Conservation (phyloP, 305 asterid genomes). For the Rubia occidens region DNA sequence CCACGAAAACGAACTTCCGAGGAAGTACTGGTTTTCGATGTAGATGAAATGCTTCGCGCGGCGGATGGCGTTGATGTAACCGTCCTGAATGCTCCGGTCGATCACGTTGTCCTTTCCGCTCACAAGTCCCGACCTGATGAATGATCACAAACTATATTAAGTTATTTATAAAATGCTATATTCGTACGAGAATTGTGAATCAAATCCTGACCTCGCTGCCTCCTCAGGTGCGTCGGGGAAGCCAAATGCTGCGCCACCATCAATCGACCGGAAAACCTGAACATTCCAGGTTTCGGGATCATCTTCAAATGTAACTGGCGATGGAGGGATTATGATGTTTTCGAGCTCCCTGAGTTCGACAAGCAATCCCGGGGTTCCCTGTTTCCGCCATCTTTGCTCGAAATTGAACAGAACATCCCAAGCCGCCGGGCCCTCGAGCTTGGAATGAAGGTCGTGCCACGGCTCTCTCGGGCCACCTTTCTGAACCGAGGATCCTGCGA, state of each 20-base stretch:
- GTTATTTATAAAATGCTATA: too few relatives aligned
- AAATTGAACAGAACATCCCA: conserved; percentile 81
- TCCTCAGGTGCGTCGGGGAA: conserved; percentile 78
- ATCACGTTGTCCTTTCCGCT: conserved; percentile 81
- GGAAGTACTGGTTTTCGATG: conserved; percentile 77
- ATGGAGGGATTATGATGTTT: conserved; percentile 52
- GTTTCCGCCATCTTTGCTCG: conserved; percentile 82
- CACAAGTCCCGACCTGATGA: conserved; percentile 47
- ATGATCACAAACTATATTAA: not conserved
- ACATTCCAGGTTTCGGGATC: conserved; percentile 75
- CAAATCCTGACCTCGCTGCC: conserved; percentile 37
- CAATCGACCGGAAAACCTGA: conserved; percentile 69
- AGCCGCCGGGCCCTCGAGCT: conserved; percentile 65
- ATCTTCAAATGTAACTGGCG: conserved; percentile 53
- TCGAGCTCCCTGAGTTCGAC: conserved; percentile 47
- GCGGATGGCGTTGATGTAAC: conserved; percentile 75
- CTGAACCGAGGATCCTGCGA: conserved; percentile 35
- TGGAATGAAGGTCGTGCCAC: conserved; percentile 80
- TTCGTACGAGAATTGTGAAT: too few relatives aligned
- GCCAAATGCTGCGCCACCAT: conserved; percentile 85
- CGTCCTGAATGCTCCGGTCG: conserved; percentile 80
- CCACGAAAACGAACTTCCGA: conserved; percentile 71
- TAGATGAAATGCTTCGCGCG: conserved; percentile 71
- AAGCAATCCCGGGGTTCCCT: conserved; percentile 49
- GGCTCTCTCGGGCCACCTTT: conserved; percentile 90